phyloP scores from a whole-genome alignment of 441 rosid species.

The Omphalea diandra region DNA sequence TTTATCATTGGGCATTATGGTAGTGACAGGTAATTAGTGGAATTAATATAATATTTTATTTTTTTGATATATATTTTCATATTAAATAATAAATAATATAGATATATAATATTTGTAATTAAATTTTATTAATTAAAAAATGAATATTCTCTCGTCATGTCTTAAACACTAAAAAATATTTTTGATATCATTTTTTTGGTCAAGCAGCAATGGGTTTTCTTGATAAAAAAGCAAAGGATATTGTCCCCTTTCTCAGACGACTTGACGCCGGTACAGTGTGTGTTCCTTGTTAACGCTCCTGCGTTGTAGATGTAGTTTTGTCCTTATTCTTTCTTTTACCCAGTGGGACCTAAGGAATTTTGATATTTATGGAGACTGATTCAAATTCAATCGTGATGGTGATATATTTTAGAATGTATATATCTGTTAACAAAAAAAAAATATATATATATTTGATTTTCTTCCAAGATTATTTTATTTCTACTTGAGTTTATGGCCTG shows the following conservation, averaged over 20 bases:
- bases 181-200: not conserved
- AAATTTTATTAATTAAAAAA: no score
- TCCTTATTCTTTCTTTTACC: not conserved
- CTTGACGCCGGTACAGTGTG: constrained; percentile 10
- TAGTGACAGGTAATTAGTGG: no score
- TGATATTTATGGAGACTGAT: constrained; percentile 5
- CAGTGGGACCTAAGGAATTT: not conserved
- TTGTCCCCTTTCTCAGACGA: not conserved
- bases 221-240: not conserved
- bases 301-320: not conserved
- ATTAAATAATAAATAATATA: no score
- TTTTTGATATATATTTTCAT: no score
- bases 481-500: not conserved
- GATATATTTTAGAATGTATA: not conserved
- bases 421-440: no score
- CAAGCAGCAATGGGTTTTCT: not conserved
- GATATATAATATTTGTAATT: no score
- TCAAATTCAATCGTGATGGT: not conserved
- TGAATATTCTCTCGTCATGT: no score
- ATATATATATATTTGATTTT: no score
- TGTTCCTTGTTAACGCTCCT: constrained; percentile 9
- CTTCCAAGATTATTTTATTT: no score
- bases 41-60: no score
- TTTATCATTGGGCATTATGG: no score
- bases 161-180: no score